Evolutionary conservation across 352 stramenopile species (phyloP), one percentile per base, ranked within the genome.

Genomic region (Salisapilia sapeloensis): DNA sequence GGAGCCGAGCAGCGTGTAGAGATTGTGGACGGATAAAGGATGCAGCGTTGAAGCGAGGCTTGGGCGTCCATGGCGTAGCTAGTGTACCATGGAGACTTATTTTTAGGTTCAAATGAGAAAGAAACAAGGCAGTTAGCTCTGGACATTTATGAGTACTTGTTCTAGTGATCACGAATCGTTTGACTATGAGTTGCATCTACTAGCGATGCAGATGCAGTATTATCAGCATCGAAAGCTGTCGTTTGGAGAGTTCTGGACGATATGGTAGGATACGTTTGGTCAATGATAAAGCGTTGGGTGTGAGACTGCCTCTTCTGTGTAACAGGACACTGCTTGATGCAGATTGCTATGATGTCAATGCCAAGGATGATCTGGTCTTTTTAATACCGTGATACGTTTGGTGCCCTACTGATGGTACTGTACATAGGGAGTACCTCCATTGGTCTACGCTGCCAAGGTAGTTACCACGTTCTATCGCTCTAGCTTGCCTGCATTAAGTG

Each of bases 131-230:
- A n/a, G n/a, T n/a, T n/a, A n/a, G n/a, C n/a, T n/a, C n/a, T n/a
- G n/a, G n/a, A n/a, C n/a, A n/a, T n/a, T n/a, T n/a, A n/a, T n/a
- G n/a, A n/a, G n/a, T n/a, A n/a, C n/a, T n/a, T n/a, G n/a, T n/a
- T n/a, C n/a, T n/a, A n/a, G n/a, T n/a, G n/a, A n/a, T n/a, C n/a
- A n/a, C n/a, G n/a, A n/a, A n/a, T n/a, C n/a, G n/a, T 62, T 61
- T n/a, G 43, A 69, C 35, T 45, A 55, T 9, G 50, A 57, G 42
- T 34, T 46, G 19, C 49, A 72, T 19, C 40, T 78, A 1, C 31
- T 81, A 6, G 54, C 54, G n/a, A 67, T 71, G 49, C 50, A 76
- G 40, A 72, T 76, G 48, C 61, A 69, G 17, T 52, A 54, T 40
- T 58, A 50, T 29, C 48, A 66, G 33, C 52, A 54, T 33, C 34